Conservation (phyloP, 176 grass and related monocot genomes). For the Zea mays region DNA sequence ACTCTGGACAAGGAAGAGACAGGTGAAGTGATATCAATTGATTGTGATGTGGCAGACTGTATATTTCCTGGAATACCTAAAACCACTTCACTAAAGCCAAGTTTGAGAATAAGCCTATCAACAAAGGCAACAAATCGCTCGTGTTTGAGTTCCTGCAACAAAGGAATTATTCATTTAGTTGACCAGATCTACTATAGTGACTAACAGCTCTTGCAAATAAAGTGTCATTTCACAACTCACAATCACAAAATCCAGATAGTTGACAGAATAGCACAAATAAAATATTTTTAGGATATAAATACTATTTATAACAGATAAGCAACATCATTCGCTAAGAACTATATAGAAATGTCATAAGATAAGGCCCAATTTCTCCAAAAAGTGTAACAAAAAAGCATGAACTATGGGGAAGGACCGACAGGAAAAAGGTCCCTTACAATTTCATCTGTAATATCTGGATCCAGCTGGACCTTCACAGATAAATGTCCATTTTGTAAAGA, state of each 20-base stretch:
- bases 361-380: background rate
- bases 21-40: conserved; percentile 31
- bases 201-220: background rate
- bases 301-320: background rate
- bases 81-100: conserved; percentile 76
- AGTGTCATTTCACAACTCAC: background rate
- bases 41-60: conserved; percentile 29
- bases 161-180: conserved; percentile 9
- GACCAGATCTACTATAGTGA: conserved; percentile 3
- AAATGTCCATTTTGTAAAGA: conserved; percentile 39
- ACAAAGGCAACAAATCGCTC: conserved; percentile 70
- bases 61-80: conserved; percentile 57
- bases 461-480: conserved; percentile 33
- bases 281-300: background rate
- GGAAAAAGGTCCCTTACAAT: conserved; percentile 39
- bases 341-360: background rate
- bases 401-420: background rate
- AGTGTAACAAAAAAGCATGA: background rate
- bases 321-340: background rate
- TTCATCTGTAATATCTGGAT: conserved; percentile 24
- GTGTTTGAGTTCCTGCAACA: conserved; percentile 63
- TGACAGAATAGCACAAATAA: conserved; percentile 10
- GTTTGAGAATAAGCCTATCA: conserved; percentile 67
- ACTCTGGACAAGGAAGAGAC: conserved; percentile 50
- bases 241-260: background rate